phyloP scores from a whole-genome alignment of 129 eudicot genomes.

The Kitagawia praeruptora region DNA sequence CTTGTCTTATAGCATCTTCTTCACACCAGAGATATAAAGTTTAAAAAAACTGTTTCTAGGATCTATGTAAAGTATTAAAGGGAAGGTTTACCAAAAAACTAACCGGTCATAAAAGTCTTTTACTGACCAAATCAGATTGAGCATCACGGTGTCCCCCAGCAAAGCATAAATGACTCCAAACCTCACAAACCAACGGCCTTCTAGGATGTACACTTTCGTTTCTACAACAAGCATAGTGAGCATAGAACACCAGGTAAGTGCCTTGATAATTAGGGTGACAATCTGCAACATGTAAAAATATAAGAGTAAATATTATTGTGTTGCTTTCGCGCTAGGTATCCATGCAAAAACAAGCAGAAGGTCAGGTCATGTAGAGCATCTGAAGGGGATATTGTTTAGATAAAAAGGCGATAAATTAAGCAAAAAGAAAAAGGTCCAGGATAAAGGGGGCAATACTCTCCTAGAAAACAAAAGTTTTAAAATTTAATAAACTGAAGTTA shows the following conservation, averaged over 20 bases:
- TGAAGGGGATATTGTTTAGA: not conserved
- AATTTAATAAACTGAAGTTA: not conserved
- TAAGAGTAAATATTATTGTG: not conserved
- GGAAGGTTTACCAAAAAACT: not conserved
- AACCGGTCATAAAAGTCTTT: slow-evolving; percentile 31
- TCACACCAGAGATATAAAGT: not conserved
- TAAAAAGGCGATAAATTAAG: not conserved
- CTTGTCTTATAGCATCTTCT: not conserved
- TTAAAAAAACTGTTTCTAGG: not conserved
- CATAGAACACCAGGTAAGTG: slow-evolving; percentile 49
- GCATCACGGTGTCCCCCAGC: slow-evolving; percentile 40
- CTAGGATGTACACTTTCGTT: slow-evolving; percentile 40
- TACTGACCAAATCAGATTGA: slow-evolving; percentile 31
- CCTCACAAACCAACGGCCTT: slow-evolving; percentile 49
- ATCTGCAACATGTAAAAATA: slow-evolving; percentile 23
- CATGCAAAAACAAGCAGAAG: not conserved
- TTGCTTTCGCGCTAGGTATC: not conserved
- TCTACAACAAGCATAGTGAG: slow-evolving; percentile 40
- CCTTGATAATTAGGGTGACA: slow-evolving; percentile 33
- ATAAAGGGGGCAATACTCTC: not conserved
- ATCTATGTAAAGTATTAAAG: not conserved
- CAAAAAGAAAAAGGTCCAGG: not conserved
- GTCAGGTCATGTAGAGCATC: not conserved
- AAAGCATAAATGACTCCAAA: slow-evolving; percentile 46
- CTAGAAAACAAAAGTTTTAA: not conserved